Conservation (phyloP, 2,329 filamentous ascomycete genomes). For the Pseudocercospora cruenta region DNA sequence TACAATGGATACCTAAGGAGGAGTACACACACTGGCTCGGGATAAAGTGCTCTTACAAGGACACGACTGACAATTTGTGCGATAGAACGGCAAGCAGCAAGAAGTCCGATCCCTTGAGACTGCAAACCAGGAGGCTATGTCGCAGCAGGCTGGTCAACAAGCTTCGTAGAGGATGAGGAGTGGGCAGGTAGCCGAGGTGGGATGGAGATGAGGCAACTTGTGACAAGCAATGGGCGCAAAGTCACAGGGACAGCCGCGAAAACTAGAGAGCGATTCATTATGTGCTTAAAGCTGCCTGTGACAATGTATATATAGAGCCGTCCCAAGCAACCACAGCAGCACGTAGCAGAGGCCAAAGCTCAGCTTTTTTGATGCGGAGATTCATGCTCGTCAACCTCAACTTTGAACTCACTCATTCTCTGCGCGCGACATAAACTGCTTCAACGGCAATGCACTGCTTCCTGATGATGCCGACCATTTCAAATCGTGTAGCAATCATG, state of each 20-base stretch:
- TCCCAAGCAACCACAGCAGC: neutral
- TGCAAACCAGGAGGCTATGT: constrained; percentile 56
- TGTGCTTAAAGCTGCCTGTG: constrained; percentile 2
- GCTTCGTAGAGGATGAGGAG: constrained; percentile 43
- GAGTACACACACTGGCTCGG: neutral
- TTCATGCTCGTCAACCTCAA: neutral
- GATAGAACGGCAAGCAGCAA: constrained; percentile 93
- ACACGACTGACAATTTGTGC: constrained; percentile 26
- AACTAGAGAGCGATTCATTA: neutral
- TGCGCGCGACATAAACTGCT: neutral
- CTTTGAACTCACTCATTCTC: neutral
- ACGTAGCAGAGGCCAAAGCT: neutral
- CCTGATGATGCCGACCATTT: neutral
- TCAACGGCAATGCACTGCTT: neutral
- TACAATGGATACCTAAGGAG: constrained; percentile 69
- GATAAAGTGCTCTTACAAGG: constrained; percentile 1
- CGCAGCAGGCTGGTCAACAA: constrained; percentile 46
- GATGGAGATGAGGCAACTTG: neutral
- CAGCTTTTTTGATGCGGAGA: constrained; percentile 2
- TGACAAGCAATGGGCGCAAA: neutral
- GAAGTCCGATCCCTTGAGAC: constrained; percentile 73
- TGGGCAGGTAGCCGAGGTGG: constrained; percentile 23
- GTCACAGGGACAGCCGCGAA: neutral
- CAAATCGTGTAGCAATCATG: neutral
- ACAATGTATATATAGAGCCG: neutral